Conservation (phyloP, 2,329 filamentous ascomycete genomes). For the Exophiala sideris region DNA sequence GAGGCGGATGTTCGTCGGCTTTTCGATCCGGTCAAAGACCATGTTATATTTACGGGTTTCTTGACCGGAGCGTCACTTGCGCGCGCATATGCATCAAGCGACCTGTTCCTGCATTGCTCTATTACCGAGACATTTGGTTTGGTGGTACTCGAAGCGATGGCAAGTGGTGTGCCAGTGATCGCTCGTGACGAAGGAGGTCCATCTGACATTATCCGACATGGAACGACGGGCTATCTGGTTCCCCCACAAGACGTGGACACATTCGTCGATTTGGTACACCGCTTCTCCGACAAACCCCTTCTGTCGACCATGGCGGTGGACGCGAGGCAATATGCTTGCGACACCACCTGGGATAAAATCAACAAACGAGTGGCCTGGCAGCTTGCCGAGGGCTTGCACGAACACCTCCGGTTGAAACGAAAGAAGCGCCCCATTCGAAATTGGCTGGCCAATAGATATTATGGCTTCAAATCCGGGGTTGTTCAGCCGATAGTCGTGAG, state of each 20-base stretch:
- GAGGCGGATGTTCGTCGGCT: slow-evolving; percentile 60
- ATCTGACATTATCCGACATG: slow-evolving; percentile 62
- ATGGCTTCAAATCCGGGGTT: slow-evolving; percentile 16
- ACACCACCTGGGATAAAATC: slow-evolving; percentile 69
- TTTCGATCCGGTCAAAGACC: slow-evolving; percentile 54
- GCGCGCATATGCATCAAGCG: slow-evolving; percentile 64
- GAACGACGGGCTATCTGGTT: slow-evolving; percentile 59
- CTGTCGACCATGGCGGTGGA: slow-evolving; percentile 46
- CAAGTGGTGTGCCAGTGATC: slow-evolving; percentile 65
- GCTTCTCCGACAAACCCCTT: slow-evolving; percentile 48
- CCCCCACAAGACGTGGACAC: slow-evolving; percentile 56
- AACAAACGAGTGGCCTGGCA: slow-evolving; percentile 67
- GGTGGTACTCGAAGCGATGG: slow-evolving; percentile 69
- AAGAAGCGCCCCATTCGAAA: slow-evolving; percentile 22
- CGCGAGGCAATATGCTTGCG: slow-evolving; percentile 56
- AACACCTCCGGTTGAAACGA: slow-evolving; percentile 25
- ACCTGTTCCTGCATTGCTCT: slow-evolving; percentile 69
- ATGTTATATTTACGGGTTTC: slow-evolving; percentile 66
- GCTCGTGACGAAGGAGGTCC: slow-evolving; percentile 68
- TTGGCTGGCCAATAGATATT: slow-evolving; percentile 26
- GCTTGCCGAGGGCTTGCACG: slow-evolving; percentile 50
- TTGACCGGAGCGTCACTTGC: slow-evolving; percentile 59
- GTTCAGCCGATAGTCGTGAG: slow-evolving; percentile 29
- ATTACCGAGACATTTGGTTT: slow-evolving; percentile 70
- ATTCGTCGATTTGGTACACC: slow-evolving; percentile 55